Base-by-base conservation (phyloP, 768 basidiomycete genomes). In the Cystofilobasidium macerans region DNA sequence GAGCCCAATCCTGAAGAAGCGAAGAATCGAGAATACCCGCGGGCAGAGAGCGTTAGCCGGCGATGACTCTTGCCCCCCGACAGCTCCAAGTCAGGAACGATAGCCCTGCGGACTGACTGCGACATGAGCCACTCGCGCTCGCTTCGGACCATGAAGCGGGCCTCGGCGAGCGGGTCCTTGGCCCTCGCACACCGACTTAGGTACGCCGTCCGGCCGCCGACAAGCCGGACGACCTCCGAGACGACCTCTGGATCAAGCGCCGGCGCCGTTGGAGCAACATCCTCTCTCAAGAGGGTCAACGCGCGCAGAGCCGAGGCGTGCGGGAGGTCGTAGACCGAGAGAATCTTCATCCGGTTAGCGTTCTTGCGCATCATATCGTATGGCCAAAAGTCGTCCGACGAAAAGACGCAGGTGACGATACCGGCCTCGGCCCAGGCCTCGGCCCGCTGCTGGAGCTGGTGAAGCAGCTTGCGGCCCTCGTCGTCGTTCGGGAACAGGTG, bases 381-480 rank as follows among this genome's bases (percentile, higher is more conserved):
- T 32, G 53, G 62, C 70, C 87, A 91, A 74, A 86, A 88, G 73
- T 91, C 88, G 71, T 92, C 90, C 13, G 86, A 89, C 45, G 69
- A 71, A 42, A 91, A 88, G 0, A 92, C 84, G 74, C 89, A 80
- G 9, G 87, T 90, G 65, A 86, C 74, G 59, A 88, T 85, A 20
- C 86, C 86, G 86, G 68, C 36, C 84, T 86, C 85, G 7, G 86
- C 84, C 89, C 92, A 93, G 8, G 85, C 77, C 74, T 92, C 90
- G 7, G 88, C 90, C 63, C 84, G 81, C 72, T 88, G 88, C 73
- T 92, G 91, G 22, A 92, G 80, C 71, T 89, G 88, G 63, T 91
- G 77, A n/a, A 95, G 78, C 78, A 92, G 82, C 47, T 86, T 82
- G 69, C 81, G 79, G 0, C 89, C 89, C 32, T 83, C 84, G 13